A percentile compares a stretch with the other conserved stretches of the same genome.
Conservation (phyloP, 768 basidiomycete species). For the Suillus occidentalis region DNA sequence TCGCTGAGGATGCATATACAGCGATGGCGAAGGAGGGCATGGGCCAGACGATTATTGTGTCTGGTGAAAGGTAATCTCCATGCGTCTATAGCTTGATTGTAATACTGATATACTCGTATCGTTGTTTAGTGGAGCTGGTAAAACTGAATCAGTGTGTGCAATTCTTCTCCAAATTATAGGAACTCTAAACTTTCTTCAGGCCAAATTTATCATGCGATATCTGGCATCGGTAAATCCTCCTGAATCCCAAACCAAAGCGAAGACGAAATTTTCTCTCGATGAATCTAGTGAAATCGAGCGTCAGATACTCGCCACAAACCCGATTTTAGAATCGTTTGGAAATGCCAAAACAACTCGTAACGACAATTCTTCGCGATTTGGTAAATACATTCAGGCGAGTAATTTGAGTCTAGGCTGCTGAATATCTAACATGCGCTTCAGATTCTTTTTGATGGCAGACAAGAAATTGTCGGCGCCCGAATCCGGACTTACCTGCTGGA, state of each 20-base stretch:
- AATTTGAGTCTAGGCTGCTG: constrained; percentile 8
- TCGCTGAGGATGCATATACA: constrained; percentile 98
- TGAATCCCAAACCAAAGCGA: constrained; percentile 56
- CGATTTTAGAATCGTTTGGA: constrained; percentile 97
- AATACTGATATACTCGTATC: constrained; percentile 13
- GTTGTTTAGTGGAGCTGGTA: constrained; percentile 88
- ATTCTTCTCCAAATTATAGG: background rate
- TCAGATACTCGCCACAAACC: constrained; percentile 98
- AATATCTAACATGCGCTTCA: constrained; percentile 34
- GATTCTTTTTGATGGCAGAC: constrained; percentile 95
- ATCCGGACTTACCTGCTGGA: constrained; percentile 98
- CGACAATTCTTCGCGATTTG: constrained; percentile 98
- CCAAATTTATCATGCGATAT: constrained; percentile 99
- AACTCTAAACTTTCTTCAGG: constrained; percentile 41
- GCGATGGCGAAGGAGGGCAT: constrained; percentile 92
- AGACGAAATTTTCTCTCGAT: constrained; percentile 72
- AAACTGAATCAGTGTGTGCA: constrained; percentile 87
- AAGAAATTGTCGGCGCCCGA: constrained; percentile 98
- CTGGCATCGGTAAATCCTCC: constrained; percentile 96
- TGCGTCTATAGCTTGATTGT: background rate
- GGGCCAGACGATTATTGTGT: constrained; percentile 99
- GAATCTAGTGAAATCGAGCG: constrained; percentile 94
- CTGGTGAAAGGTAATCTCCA: constrained; percentile 82
- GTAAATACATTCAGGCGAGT: constrained; percentile 97
- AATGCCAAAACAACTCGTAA: constrained; percentile 99